phyloP scores from a whole-genome alignment of 805 yeast genomes.

The Metschnikowia cerradonensis region DNA sequence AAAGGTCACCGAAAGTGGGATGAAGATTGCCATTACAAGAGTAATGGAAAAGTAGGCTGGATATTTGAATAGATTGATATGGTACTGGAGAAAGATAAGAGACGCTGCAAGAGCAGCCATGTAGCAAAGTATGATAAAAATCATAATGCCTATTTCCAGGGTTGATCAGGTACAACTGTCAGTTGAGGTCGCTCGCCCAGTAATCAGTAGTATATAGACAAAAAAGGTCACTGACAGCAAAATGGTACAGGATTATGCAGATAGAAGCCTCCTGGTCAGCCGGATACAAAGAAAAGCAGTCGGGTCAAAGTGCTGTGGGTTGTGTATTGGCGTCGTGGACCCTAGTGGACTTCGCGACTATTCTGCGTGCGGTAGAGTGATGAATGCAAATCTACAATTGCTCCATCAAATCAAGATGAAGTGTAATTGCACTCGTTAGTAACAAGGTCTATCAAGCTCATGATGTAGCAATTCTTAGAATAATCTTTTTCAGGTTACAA shows the following conservation, averaged over 20 bases:
- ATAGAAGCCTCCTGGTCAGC: neutral
- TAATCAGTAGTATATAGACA: neutral
- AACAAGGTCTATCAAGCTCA: too few species aligned
- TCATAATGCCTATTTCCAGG: conserved; percentile 1
- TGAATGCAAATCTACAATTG: neutral
- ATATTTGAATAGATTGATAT: conserved; percentile 32
- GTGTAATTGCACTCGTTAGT: too few species aligned
- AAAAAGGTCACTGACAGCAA: neutral
- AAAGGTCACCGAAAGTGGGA: conserved; percentile 72
- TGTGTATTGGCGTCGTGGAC: neutral
- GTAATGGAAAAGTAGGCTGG: conserved; percentile 44
- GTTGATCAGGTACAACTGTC: neutral
- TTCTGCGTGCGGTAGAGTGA: neutral
- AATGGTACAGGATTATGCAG: neutral
- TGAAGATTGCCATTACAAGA: conserved; percentile 56
- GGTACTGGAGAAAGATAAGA: conserved; percentile 30
- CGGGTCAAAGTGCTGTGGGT: neutral
- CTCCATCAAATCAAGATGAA: neutral
- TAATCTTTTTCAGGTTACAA: neutral
- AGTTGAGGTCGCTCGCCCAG: neutral
- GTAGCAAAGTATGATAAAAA: conserved; percentile 22
- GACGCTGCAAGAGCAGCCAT: conserved; percentile 25
- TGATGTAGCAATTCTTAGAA: neutral
- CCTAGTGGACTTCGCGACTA: neutral
- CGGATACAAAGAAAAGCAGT: neutral